Conservation (phyloP, 176 grass and related monocot genomes). For the Chrysopogon serrulatus region DNA sequence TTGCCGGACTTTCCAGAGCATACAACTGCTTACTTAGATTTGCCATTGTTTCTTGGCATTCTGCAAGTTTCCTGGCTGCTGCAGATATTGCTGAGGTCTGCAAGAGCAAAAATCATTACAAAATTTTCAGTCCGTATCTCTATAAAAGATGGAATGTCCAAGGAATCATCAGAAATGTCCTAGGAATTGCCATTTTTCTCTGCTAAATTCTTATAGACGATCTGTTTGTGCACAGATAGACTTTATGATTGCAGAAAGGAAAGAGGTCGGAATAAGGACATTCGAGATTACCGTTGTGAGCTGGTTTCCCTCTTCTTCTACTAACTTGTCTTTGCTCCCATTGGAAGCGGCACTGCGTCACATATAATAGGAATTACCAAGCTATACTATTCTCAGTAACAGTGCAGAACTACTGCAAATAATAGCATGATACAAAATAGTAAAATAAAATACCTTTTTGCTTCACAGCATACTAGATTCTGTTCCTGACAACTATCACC, state of each 20-base stretch:
- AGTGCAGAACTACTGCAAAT: not conserved
- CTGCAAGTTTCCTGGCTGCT: slow-evolving; percentile 47
- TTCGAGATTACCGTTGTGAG: slow-evolving; percentile 32
- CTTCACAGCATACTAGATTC: slow-evolving; percentile 4
- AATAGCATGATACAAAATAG: not conserved
- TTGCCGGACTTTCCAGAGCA: slow-evolving; percentile 33
- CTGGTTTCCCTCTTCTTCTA: slow-evolving; percentile 22
- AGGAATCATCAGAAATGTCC: not conserved
- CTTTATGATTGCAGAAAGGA: not conserved
- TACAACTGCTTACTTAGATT: slow-evolving; percentile 46
- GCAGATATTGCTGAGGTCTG: slow-evolving; percentile 40
- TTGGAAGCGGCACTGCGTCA: slow-evolving; percentile 44
- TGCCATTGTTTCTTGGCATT: slow-evolving; percentile 57
- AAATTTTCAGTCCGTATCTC: not conserved
- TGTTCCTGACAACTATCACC: slow-evolving; percentile 18
- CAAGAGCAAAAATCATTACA: not conserved
- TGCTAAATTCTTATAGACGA: not conserved
- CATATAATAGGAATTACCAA: not conserved
- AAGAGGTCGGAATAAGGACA: not conserved
- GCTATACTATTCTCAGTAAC: not conserved
- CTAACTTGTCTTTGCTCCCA: not conserved
- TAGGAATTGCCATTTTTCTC: not conserved
- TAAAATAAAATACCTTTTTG: slow-evolving; percentile 27
- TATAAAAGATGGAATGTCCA: not conserved
- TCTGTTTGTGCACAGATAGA: not conserved